These are phyloP conservation scores for Panicum miliaceum DNA, from an alignment of 176 grass and related monocot genomes.

Conservation along the genomic window DNA sequence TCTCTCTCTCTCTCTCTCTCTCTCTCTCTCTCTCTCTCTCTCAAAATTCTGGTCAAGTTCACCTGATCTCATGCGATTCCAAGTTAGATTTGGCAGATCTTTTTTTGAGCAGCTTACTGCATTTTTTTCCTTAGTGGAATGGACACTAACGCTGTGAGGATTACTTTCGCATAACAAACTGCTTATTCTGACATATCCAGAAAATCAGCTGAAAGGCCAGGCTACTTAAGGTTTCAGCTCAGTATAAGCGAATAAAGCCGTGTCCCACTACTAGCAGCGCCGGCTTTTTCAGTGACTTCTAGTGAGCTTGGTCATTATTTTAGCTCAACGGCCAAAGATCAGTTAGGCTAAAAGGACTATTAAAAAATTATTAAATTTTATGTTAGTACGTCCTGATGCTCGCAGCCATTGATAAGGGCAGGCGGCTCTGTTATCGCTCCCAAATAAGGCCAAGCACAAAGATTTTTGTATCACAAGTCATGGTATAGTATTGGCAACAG, in stretches of 20 bases:
- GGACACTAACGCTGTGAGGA: neutral
- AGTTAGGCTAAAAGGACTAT: neutral
- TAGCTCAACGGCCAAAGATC: neutral
- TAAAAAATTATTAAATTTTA: neutral
- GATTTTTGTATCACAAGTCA: neutral
- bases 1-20: too few relatives aligned
- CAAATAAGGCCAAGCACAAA: neutral
- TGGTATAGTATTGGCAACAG: neutral
- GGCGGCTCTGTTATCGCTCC: neutral
- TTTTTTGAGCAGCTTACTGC: neutral
- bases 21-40: too few relatives aligned
- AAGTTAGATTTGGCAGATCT: neutral
- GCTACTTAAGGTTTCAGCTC: neutral
- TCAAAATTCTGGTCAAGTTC: neutral
- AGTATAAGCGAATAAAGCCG: neutral
- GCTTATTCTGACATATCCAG: neutral
- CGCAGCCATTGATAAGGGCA: neutral
- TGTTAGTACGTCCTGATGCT: neutral
- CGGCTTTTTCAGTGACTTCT: neutral
- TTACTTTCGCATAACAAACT: neutral
- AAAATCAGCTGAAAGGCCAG: neutral
- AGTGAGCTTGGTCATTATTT: neutral
- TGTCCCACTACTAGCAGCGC: neutral
- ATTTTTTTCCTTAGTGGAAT: neutral
- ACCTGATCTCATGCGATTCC: neutral